Evolutionary conservation across 345 rosid genomes (phyloP), one percentile per base, ranked within the genome.

Genomic region (Garcia nutans): DNA sequence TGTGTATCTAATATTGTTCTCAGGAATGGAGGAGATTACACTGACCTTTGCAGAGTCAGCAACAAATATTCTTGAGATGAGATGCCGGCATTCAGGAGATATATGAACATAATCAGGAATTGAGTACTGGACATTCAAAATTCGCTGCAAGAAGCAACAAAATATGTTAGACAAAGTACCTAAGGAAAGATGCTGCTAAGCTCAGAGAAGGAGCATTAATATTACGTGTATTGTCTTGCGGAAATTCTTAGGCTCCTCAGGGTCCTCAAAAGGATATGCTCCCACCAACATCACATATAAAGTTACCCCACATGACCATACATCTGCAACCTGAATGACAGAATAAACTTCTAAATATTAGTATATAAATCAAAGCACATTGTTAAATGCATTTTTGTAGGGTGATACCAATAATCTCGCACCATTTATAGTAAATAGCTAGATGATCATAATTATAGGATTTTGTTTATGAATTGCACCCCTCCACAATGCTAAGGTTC

Each of bases 281-380:
- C 99, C 99, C 65, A 93, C 99, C 74, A 93, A 79, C 99, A 96
- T 96, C 15, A 96, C 99, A 56, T 91, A 96, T 63, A 96, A 75
- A 71, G 99, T 96, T 67, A 96, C 99, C 19, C 99, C 98, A 77
- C 99, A 96, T 24, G 99, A 96, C 98, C 99, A 96, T 44, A 96
- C 99, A 84, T 96, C 99, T 22, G 99, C 99, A 85, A 93, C 84
- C 99, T 93, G 93, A 63, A 71, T 60, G 67, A 66, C 8, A 41
- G 42, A 70, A 65, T 44, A 24, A 9, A 54, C 55, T 16, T 45
- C 49, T 76, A 63, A 70, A 31, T 5, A 61, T 81, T 23, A 60
- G 73, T 67, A 15, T 3, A 17, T 20, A 31, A 10, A 59, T 60
- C 12, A 26, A 55, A 12, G 26, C 22, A n/a, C 61, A 24, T 15